Conservation (phyloP, 2,329 filamentous ascomycete species). For the Trichoderma asperellum region DNA sequence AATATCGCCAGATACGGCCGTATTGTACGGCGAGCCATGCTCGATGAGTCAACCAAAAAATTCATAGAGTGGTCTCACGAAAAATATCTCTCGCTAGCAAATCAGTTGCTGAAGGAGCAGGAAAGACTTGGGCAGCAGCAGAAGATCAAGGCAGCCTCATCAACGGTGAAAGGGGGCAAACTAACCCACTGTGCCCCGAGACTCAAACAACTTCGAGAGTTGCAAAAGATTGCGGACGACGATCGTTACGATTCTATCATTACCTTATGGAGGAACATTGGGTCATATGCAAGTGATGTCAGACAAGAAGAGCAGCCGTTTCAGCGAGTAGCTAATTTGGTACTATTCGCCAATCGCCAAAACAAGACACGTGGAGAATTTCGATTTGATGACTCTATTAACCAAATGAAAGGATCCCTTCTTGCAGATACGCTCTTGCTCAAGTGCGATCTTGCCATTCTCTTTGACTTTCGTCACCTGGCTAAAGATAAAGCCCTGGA, state of each 20-base stretch:
- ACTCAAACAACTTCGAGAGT: constrained; percentile 6
- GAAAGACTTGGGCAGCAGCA: constrained; percentile 19
- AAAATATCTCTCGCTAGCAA: constrained; percentile 25
- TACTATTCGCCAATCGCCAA: constrained; percentile 46
- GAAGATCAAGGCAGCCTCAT: neutral
- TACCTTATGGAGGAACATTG: constrained; percentile 28
- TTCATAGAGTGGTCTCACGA: constrained; percentile 61
- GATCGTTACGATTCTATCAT: constrained; percentile 26
- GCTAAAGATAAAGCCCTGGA: constrained; percentile 8
- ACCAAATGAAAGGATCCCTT: constrained; percentile 45
- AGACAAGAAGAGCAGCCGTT: constrained; percentile 54
- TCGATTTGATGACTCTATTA: constrained; percentile 41
- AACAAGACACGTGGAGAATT: constrained; percentile 37
- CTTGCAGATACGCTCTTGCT: constrained; percentile 51
- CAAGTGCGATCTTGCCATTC: constrained; percentile 52
- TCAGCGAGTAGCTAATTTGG: constrained; percentile 50
- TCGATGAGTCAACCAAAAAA: constrained; percentile 67
- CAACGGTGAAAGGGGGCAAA: neutral
- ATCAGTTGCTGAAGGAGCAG: constrained; percentile 27
- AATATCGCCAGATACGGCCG: constrained; percentile 64
- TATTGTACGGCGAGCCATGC: constrained; percentile 60
- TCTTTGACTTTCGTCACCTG: constrained; percentile 46
- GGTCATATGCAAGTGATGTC: constrained; percentile 37
- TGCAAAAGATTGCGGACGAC: constrained; percentile 17
- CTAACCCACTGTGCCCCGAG: constrained; percentile 9